Conservation (phyloP, 257 asterid genomes). For the Solanum bulbocastanum region DNA sequence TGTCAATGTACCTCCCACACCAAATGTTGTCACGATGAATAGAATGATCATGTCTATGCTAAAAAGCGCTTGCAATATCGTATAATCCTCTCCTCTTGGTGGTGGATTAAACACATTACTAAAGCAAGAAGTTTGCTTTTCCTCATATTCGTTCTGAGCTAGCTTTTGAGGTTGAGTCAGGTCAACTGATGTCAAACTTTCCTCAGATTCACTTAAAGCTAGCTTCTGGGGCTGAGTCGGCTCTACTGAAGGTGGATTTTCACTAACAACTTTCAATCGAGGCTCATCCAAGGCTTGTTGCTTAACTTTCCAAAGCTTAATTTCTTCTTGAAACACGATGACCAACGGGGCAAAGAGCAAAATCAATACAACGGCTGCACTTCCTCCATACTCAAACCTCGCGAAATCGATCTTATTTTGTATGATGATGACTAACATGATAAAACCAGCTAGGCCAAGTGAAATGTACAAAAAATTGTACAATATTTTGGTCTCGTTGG, state of each 20-base stretch:
- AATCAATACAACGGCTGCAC: conserved; percentile 26
- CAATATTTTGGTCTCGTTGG: conserved; percentile 33
- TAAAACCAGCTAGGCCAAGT: conserved; percentile 36
- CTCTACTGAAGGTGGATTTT: neutral
- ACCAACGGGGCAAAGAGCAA: conserved; percentile 23
- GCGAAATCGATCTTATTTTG: conserved; percentile 23
- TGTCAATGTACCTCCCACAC: conserved; percentile 40
- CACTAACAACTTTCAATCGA: neutral
- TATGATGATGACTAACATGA: conserved; percentile 29
- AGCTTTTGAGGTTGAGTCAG: neutral
- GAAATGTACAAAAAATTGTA: conserved; percentile 32
- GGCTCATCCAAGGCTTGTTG: neutral
- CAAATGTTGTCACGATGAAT: conserved; percentile 27
- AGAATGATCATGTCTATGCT: conserved; percentile 32
- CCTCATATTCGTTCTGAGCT: neutral
- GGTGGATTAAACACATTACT: conserved; percentile 29
- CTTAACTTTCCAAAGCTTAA: conserved; percentile 17
- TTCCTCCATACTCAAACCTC: conserved; percentile 12
- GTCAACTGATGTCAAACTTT: neutral
- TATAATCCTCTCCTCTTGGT: conserved; percentile 33
- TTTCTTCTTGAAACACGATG: conserved; percentile 28
- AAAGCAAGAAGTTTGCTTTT: conserved; percentile 12
- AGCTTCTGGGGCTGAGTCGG: neutral
- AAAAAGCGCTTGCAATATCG: conserved; percentile 30
- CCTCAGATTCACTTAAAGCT: neutral